Percentiles rank a stretch among this genome's conserved stretches.
Conservation (phyloP, 345 rosid genomes). For the Barbarea vulgaris region DNA sequence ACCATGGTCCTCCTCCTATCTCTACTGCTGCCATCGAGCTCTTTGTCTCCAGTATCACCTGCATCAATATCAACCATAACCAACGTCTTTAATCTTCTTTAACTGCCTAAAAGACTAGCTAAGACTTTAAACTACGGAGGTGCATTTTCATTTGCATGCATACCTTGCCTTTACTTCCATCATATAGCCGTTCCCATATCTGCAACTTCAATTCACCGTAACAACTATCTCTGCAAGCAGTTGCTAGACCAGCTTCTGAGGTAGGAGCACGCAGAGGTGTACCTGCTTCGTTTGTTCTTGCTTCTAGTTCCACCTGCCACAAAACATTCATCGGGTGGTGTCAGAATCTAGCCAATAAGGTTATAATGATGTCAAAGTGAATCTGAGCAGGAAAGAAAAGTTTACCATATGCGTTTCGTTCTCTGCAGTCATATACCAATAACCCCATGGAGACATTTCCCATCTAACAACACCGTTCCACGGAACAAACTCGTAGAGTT, state of each 20-base stretch:
- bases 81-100: conserved; percentile 1
- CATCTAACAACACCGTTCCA: conserved; percentile 80
- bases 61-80: conserved; percentile 21
- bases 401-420: conserved; percentile 72
- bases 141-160: not conserved
- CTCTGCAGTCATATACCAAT: conserved; percentile 79
- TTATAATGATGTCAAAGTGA: conserved; percentile 12
- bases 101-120: not conserved
- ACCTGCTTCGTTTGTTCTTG: conserved; percentile 70
- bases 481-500: conserved; percentile 87
- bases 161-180: conserved; percentile 91
- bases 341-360: conserved; percentile 5
- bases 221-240: conserved; percentile 92
- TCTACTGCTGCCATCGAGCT: conserved; percentile 91
- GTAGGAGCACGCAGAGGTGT: conserved; percentile 94
- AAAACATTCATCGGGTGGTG: not conserved
- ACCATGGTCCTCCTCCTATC: conserved; percentile 99
- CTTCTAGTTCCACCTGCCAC: conserved; percentile 77
- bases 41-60: conserved; percentile 74
- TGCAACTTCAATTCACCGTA: conserved; percentile 68
- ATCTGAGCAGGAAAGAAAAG: not conserved
- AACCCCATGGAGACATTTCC: conserved; percentile 87
- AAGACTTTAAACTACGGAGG: not conserved
- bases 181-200: conserved; percentile 74
- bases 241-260: conserved; percentile 72